A percentile compares a stretch with the other conserved stretches of the same genome.
phyloP scores from a whole-genome alignment of 2,329 filamentous ascomycete genomes.

The Aureobasidium sp. region DNA sequence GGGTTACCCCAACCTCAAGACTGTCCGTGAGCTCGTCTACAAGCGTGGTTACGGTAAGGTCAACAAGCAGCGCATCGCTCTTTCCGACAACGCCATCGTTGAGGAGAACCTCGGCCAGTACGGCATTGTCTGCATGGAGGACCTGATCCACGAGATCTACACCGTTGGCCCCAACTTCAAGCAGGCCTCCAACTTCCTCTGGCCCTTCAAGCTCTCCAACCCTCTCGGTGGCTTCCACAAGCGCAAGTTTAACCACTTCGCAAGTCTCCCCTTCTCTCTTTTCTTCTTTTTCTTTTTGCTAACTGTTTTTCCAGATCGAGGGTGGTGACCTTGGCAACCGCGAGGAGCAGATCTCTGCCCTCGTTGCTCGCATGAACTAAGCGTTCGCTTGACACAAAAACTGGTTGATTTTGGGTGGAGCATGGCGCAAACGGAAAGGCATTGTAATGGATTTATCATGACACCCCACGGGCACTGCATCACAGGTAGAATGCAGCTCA shows the following conservation, averaged over 20 bases:
- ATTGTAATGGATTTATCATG: slow-evolving; percentile 7
- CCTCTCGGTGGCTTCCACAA: slow-evolving; percentile 64
- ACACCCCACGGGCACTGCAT: slow-evolving; percentile 8
- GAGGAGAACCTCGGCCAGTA: slow-evolving; percentile 96
- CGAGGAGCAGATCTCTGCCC: slow-evolving; percentile 93
- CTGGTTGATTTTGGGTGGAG: slow-evolving; percentile 8
- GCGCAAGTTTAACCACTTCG: neutral
- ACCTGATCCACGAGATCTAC: slow-evolving; percentile 98
- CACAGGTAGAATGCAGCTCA: slow-evolving; percentile 11
- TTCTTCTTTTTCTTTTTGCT: slow-evolving; percentile 28
- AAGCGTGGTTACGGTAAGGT: slow-evolving; percentile 99
- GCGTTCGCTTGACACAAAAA: neutral
- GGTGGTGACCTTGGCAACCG: slow-evolving; percentile 96
- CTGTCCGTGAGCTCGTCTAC: slow-evolving; percentile 98
- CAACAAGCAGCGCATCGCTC: slow-evolving; percentile 82
- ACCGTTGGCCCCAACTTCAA: slow-evolving; percentile 97
- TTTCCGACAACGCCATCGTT: slow-evolving; percentile 97
- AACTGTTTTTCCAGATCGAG: slow-evolving; percentile 52
- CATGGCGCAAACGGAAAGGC: slow-evolving; percentile 13
- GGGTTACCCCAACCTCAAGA: slow-evolving; percentile 99
- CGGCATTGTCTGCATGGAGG: slow-evolving; percentile 98
- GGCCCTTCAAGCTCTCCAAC: slow-evolving; percentile 99
- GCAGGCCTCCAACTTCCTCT: slow-evolving; percentile 98
- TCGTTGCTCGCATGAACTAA: slow-evolving; percentile 99
- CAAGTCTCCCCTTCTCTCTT: neutral